These are phyloP conservation scores for Starmerella apis DNA, from an alignment of 805 yeast species.

Conservation along the genomic window DNA sequence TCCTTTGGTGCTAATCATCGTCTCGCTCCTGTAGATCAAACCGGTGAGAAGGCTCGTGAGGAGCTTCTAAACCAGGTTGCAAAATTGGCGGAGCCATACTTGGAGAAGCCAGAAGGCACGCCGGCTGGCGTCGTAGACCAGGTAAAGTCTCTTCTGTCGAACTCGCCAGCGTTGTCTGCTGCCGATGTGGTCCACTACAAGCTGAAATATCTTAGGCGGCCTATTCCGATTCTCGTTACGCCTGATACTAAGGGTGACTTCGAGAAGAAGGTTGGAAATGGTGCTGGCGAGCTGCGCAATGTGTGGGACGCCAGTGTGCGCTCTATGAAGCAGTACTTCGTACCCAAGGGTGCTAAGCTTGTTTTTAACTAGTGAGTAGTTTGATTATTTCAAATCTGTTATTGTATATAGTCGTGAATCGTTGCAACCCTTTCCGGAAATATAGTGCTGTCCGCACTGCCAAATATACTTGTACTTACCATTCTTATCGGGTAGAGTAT, in stretches of 20 bases:
- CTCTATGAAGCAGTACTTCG: conserved; percentile 40
- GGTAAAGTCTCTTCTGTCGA: conserved; percentile 37
- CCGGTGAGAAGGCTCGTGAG: conserved; percentile 5
- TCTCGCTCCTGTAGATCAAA: conserved; percentile 18
- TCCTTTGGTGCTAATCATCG: conserved; percentile 34
- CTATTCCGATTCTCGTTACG: conserved; percentile 43
- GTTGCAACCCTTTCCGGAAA: conserved; percentile 25
- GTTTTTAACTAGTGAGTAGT: conserved; percentile 15
- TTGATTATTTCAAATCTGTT: neutral
- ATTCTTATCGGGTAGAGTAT: conserved; percentile 37
- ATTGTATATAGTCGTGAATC: conserved; percentile 14
- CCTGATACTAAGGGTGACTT: conserved; percentile 28
- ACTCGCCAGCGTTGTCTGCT: conserved; percentile 31
- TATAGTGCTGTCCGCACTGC: conserved; percentile 43
- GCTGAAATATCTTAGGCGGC: conserved; percentile 44
- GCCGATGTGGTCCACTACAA: conserved; percentile 35
- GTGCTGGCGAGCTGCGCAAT: conserved; percentile 42
- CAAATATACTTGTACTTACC: conserved; percentile 46
- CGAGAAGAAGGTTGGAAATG: conserved; percentile 36
- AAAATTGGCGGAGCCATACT: conserved; percentile 18
- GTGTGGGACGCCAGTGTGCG: conserved; percentile 52
- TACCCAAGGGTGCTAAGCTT: conserved; percentile 27
- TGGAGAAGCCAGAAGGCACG: conserved; percentile 25
- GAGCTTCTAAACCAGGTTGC: conserved; percentile 21
- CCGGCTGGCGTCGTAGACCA: conserved; percentile 35